Base-by-base conservation (phyloP, 345 rosid genomes). In the Euclidium syriacum region DNA sequence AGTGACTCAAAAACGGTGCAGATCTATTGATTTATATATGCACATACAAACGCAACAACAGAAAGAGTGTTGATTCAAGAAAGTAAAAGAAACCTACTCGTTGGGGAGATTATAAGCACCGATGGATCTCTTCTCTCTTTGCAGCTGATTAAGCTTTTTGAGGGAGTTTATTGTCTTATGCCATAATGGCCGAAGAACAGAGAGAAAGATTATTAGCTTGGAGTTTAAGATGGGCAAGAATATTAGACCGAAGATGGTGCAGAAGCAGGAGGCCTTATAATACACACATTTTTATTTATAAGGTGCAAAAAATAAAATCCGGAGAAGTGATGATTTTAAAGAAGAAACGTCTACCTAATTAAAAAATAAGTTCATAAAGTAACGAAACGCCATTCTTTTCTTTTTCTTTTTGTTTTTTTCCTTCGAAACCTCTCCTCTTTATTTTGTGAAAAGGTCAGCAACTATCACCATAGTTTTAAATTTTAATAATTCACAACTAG, bases 321-420 rank as follows among this genome's bases (percentile, higher is more conserved):
- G 52, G 64, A 47, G 7, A 70, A 70, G 63, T 46, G 60, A 54
- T 54, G 58, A 38, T 62, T 62, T 47, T 46, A 38, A 16, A 54
- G 74, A 62, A 63, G 64, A 70, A 70, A 70, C 69, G 69, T 55
- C 52, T 55, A 30, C 64, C 74, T 70, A 62, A 55, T 22, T 57
- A 27, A 48, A 35, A 34, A 54, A 39, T n/a, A 47, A 63, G 24
- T 36, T 35, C 34, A 53, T 53, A 70, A 58, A 49, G 65, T 58
- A 58, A 67, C 44, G 59, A 67, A 70, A 70, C 68, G 51, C 62
- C 57, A 26, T 53, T 52, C 23, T 36, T 33, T 18, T 10, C 30
- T 42, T 42, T 35, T 30, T 47, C 11, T 7, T 34, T 17, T 6
- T 6, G 20, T 2, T 25, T 8, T 25, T 49, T 22, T 18, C 4